These are phyloP conservation scores for Medicago ruthenica DNA, from an alignment of 306 rosid genomes.

Conservation along the genomic window DNA sequence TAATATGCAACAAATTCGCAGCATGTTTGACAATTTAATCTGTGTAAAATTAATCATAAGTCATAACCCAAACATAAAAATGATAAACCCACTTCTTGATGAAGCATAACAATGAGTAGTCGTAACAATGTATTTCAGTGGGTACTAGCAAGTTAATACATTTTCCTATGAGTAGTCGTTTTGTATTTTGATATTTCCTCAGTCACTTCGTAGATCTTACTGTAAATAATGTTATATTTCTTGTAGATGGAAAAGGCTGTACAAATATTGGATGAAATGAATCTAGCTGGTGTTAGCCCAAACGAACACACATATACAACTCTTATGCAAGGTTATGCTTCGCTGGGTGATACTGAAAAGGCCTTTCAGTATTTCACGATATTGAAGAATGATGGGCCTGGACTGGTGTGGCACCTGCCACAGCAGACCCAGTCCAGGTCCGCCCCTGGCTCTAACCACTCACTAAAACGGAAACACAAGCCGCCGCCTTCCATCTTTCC, in stretches of 20 bases:
- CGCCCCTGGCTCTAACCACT: too few species aligned
- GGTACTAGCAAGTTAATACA: slow-evolving; percentile 4
- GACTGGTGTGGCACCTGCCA: too few species aligned
- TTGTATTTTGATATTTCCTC: slow-evolving; percentile 6
- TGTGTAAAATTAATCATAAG: too few species aligned
- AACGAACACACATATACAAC: slow-evolving; percentile 90
- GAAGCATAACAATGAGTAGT: too few species aligned
- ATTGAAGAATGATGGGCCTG: slow-evolving; percentile 82
- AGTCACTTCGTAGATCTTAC: slow-evolving; percentile 19
- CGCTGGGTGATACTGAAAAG: slow-evolving; percentile 89
- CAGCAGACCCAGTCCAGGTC: too few species aligned
- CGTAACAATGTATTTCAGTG: neutral
- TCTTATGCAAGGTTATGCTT: slow-evolving; percentile 95
- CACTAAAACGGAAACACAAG: too few species aligned
- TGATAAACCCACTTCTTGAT: too few species aligned
- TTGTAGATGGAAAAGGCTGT: slow-evolving; percentile 89
- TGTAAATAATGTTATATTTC: slow-evolving; percentile 37
- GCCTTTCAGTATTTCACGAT: slow-evolving; percentile 80
- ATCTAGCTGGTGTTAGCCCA: slow-evolving; percentile 78
- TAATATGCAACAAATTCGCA: too few species aligned
- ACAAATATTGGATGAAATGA: slow-evolving; percentile 84
- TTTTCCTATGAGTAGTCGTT: neutral
- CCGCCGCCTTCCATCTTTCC: too few species aligned
- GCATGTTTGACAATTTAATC: too few species aligned
- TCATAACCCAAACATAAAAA: too few species aligned